Conservation (phyloP, 371 early-diverging fungal genomes). For the Mucor velutinosus region DNA sequence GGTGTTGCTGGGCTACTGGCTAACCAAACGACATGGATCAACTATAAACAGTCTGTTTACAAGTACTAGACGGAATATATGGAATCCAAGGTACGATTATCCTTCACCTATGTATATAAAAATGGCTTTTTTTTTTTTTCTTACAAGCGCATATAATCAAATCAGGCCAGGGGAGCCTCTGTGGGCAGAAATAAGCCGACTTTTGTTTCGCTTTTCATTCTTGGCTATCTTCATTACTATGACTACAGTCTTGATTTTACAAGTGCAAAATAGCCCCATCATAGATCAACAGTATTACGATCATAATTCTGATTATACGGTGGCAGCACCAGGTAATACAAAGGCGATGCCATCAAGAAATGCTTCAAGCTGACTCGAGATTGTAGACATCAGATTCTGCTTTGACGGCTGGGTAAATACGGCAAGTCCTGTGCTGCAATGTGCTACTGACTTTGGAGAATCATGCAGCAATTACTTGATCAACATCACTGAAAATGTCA, state of each 20-base stretch:
- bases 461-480: conserved; percentile 25
- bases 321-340: conserved; percentile 30
- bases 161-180: conserved; percentile 37
- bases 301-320: conserved; percentile 12
- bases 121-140: no score
- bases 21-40: neutral
- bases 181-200: conserved; percentile 36
- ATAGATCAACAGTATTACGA: conserved; percentile 33
- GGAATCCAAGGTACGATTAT: conserved; percentile 32
- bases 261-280: conserved; percentile 37
- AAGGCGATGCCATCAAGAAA: no score
- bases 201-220: conserved; percentile 24
- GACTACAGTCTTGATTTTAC: conserved; percentile 23
- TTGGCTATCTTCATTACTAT: conserved; percentile 20
- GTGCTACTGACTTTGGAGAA: conserved; percentile 34
- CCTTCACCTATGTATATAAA: no score
- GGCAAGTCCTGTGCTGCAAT: conserved; percentile 16
- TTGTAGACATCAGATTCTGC: conserved; percentile 37
- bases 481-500: conserved; percentile 27
- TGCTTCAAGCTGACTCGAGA: neutral
- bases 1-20: conserved; percentile 4
- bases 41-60: neutral
- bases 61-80: conserved; percentile 12
- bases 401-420: conserved; percentile 30
- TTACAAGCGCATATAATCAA: neutral